Evolutionary conservation across 805 yeast species (phyloP), one percentile per base, ranked within the genome.

Genomic region (Ogataea naganishii): DNA sequence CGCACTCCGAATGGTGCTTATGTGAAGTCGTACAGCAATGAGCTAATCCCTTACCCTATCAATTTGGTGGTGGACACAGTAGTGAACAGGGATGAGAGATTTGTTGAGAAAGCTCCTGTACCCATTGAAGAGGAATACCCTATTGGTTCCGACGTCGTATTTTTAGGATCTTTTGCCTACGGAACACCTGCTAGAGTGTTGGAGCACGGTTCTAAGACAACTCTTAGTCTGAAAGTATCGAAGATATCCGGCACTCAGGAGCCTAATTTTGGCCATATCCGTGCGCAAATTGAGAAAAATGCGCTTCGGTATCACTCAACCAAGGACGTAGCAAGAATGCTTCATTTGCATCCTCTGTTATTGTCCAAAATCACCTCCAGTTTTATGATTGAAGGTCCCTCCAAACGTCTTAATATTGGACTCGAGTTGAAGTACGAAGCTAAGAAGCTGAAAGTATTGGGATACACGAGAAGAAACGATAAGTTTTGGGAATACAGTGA

Each of bases 111-210:
- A 39, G 73, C 78, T 2, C 84, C 96, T 3, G 47, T 72, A 21
- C 85, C 96, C 6, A 62, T 92, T 34, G 78, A 74, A 6, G 73
- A 82, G 39, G 96, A 89, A 51, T 92, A 69, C 55, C 96, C 96
- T 13, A 31, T 67, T 4, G 78, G 70, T 11, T 67, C 81, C 1
- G 71, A 74, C 30, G 88, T 77, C 17, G 72, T 89, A 7, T 83
- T 83, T 49, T 62, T 92, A 37, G 94, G 96, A 27, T 84, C 78
- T 17, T 75, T 76, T 53, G 94, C 88, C 2, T 92, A 84, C 50
- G 97, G 98, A 32, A 71, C 84, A 5, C 75, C 81, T 25, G 83
- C 85, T 4, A 62, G 62, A 14, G 69, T 82, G 26, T 69, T 68
- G 27, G 89, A 82, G 0, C 72, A 79, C 45, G 64, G 62, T 18